Evolutionary conservation across 306 rosid genomes (phyloP).

Genomic region (Neltuma alba): DNA sequence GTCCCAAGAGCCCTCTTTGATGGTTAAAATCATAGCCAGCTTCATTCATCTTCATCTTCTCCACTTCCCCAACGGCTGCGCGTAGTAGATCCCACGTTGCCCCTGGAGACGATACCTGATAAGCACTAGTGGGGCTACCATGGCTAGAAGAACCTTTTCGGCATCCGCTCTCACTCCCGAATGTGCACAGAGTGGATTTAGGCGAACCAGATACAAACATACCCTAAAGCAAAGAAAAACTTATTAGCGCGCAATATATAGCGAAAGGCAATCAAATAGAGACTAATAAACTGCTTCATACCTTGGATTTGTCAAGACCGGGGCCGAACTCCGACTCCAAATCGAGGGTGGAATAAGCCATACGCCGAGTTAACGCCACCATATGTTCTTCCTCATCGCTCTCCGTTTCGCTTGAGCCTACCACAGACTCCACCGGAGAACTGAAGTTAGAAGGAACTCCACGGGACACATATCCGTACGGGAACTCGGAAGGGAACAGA

Average conservation of each 20-base stretch:
- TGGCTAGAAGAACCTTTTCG: conserved; percentile 53
- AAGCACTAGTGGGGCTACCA: conserved; percentile 59
- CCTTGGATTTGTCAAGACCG: conserved; percentile 45
- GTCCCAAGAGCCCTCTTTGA: conserved; percentile 35
- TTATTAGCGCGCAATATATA: background rate
- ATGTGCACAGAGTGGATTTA: conserved; percentile 62
- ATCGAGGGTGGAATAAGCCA: conserved; percentile 56
- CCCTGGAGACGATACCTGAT: conserved; percentile 33
- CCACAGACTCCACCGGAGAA: conserved; percentile 64
- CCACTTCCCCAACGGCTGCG: conserved; percentile 76
- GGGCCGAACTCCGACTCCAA: conserved; percentile 27
- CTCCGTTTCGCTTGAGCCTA: conserved; percentile 65
- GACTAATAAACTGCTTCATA: background rate
- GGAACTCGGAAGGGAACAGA: conserved; percentile 40
- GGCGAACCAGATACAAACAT: conserved; percentile 52
- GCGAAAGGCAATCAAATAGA: background rate
- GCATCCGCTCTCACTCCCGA: conserved; percentile 54
- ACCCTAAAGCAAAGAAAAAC: conserved; percentile 26
- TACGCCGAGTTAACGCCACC: conserved; percentile 59
- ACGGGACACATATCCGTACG: conserved; percentile 30
- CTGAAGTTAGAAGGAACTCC: conserved; percentile 44
- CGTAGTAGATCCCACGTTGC: conserved; percentile 69
- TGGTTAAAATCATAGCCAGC: conserved; percentile 27
- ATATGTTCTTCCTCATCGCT: conserved; percentile 77
- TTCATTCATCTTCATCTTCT: conserved; percentile 55